Evolutionary conservation across 2,329 filamentous ascomycete genomes (phyloP).

Genomic region (Fonsecaea nubica): DNA sequence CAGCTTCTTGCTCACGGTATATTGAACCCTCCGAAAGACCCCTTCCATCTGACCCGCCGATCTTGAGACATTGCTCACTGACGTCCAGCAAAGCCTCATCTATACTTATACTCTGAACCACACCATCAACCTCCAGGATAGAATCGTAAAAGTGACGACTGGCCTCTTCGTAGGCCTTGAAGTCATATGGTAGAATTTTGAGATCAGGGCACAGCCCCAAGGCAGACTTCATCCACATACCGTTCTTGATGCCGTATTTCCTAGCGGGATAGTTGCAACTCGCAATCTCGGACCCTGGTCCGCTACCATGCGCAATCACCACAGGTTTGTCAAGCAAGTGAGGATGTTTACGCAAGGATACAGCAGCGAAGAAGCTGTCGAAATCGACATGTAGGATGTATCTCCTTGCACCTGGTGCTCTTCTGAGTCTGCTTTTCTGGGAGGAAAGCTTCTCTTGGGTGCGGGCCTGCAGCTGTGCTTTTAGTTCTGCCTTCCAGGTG

Average conservation of each 20-base stretch:
- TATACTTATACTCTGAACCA: slow-evolving; percentile 95
- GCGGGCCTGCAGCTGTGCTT: slow-evolving; percentile 82
- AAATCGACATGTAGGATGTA: slow-evolving; percentile 98
- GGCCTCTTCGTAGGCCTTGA: slow-evolving; percentile 90
- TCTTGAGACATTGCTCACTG: slow-evolving; percentile 70
- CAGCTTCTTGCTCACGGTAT: slow-evolving; percentile 78
- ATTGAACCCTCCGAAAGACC: slow-evolving; percentile 71
- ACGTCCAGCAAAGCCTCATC: slow-evolving; percentile 93
- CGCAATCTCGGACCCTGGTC: slow-evolving; percentile 89
- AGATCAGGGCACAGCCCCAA: slow-evolving; percentile 81
- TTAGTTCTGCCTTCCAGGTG: slow-evolving; percentile 94
- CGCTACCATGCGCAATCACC: slow-evolving; percentile 85
- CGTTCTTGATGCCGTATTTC: slow-evolving; percentile 86
- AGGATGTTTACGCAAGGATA: slow-evolving; percentile 80
- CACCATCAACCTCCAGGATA: slow-evolving; percentile 77
- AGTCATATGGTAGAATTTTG: slow-evolving; percentile 93
- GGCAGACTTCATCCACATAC: slow-evolving; percentile 99
- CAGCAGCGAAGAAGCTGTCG: slow-evolving; percentile 96
- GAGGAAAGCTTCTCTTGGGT: slow-evolving; percentile 70
- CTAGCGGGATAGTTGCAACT: slow-evolving; percentile 96
- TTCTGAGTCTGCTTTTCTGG: slow-evolving; percentile 58
- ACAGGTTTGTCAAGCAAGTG: slow-evolving; percentile 79
- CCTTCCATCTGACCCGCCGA: slow-evolving; percentile 69
- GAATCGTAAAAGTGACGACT: slow-evolving; percentile 86
- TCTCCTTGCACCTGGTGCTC: slow-evolving; percentile 68